Conservation (phyloP, 768 basidiomycete species). For the Porpolomopsis calyptriformis region DNA sequence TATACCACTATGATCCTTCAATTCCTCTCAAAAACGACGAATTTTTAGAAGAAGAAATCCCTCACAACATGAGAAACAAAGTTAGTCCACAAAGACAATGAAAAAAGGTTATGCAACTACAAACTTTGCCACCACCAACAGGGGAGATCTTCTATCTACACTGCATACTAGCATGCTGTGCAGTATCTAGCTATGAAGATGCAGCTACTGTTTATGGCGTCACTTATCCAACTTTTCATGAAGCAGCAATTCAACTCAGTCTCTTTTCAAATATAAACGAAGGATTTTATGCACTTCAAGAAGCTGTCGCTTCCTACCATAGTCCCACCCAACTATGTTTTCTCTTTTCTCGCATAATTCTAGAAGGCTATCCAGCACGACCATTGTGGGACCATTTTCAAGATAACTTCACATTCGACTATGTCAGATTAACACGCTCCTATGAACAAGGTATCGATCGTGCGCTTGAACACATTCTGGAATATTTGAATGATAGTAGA, state of each 20-base stretch:
- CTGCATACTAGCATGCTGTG: neutral
- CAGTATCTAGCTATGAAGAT: neutral
- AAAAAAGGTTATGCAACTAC: neutral
- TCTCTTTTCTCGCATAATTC: neutral
- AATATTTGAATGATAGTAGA: neutral
- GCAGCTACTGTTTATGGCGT: neutral
- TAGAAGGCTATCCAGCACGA: neutral
- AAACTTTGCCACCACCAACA: neutral
- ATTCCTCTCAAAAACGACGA: neutral
- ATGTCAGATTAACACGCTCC: neutral
- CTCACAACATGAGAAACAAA: neutral
- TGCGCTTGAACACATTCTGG: neutral
- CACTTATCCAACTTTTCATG: neutral
- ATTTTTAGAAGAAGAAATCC: neutral
- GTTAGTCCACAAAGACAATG: neutral
- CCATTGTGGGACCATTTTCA: conserved; percentile 3
- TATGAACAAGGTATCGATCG: neutral
- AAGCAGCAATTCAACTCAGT: conserved; percentile 1
- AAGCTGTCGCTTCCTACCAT: neutral
- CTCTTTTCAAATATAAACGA: conserved; percentile 3
- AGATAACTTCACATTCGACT: neutral
- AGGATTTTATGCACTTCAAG: neutral
- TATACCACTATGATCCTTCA: neutral
- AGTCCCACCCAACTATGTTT: conserved; percentile 3
- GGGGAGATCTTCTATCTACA: neutral